These are phyloP conservation scores for Rhodotorula paludigena DNA, from an alignment of 768 basidiomycete genomes.

Conservation along the genomic window DNA sequence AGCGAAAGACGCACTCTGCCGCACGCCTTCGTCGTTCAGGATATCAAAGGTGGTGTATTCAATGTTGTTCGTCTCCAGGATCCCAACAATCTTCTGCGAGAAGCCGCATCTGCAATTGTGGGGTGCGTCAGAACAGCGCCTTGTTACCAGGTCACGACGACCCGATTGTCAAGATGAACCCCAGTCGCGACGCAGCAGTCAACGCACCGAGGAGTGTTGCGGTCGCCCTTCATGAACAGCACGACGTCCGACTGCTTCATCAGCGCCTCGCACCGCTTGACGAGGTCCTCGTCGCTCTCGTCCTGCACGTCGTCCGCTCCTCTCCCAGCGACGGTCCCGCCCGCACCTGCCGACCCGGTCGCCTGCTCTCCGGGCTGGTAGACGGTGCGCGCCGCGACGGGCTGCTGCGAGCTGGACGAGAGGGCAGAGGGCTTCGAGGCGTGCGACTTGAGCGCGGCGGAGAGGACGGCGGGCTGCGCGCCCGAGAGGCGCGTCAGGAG, in stretches of 20 bases:
- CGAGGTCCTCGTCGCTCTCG: slow-evolving; percentile 64
- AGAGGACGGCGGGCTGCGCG: slow-evolving; percentile 67
- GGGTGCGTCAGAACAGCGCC: not conserved
- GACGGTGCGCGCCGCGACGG: slow-evolving; percentile 16
- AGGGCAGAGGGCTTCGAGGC: slow-evolving; percentile 45
- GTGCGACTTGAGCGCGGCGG: slow-evolving; percentile 60
- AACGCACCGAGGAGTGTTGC: slow-evolving; percentile 58
- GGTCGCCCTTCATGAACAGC: slow-evolving; percentile 85
- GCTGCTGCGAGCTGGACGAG: slow-evolving; percentile 17
- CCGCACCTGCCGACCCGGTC: not conserved
- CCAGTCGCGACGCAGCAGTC: not conserved
- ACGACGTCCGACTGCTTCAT: slow-evolving; percentile 74
- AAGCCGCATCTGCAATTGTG: slow-evolving; percentile 61
- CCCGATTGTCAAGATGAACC: too few relatives aligned
- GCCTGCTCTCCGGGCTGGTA: slow-evolving; percentile 21
- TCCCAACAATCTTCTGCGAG: slow-evolving; percentile 64
- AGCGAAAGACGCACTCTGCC: slow-evolving; percentile 59
- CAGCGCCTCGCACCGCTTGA: slow-evolving; percentile 59
- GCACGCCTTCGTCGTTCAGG: slow-evolving; percentile 68
- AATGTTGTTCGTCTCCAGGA: slow-evolving; percentile 63
- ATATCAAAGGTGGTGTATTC: slow-evolving; percentile 77
- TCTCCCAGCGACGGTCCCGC: slow-evolving; percentile 15
- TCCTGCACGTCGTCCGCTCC: slow-evolving; percentile 13
- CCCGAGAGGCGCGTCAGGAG: slow-evolving; percentile 73
- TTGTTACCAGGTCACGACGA: not conserved